A percentile compares a stretch with the other conserved stretches of the same genome.
Conservation (phyloP, 2,329 filamentous ascomycete genomes). For the Hypoxylon rubiginosum region DNA sequence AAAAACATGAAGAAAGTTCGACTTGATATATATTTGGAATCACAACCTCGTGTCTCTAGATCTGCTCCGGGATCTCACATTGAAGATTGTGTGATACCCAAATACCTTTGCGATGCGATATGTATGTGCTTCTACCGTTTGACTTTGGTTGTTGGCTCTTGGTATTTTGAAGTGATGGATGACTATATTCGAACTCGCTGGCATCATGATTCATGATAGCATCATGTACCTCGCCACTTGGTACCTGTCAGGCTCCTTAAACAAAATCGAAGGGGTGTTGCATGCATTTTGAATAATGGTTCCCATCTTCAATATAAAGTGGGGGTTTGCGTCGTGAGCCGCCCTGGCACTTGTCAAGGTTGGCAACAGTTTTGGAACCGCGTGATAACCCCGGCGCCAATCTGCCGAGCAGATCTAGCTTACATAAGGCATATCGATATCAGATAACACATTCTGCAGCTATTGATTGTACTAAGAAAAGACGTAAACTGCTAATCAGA, state of each 20-base stretch:
- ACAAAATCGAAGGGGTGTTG: constrained; percentile 25
- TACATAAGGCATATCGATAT: neutral
- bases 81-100: constrained; percentile 18
- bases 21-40: constrained; percentile 4
- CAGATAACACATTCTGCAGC: neutral
- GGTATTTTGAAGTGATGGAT: neutral
- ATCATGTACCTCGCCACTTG: neutral
- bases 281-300: constrained; percentile 31
- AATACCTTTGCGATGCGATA: constrained; percentile 4
- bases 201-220: neutral
- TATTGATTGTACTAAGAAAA: neutral
- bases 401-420: constrained; percentile 31
- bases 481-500: neutral
- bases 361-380: neutral
- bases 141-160: neutral
- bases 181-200: neutral
- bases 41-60: constrained; percentile 14
- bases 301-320: constrained; percentile 8
- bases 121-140: neutral
- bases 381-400: constrained; percentile 17
- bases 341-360: neutral
- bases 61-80: constrained; percentile 25
- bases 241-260: neutral
- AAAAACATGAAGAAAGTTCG: neutral
- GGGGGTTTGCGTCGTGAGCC: constrained; percentile 26